A percentile compares a stretch with the other conserved stretches of the same genome.
Evolutionary conservation across 108 stramenopile genomes (phyloP).

Genomic region (Nannochloropsis salina): DNA sequence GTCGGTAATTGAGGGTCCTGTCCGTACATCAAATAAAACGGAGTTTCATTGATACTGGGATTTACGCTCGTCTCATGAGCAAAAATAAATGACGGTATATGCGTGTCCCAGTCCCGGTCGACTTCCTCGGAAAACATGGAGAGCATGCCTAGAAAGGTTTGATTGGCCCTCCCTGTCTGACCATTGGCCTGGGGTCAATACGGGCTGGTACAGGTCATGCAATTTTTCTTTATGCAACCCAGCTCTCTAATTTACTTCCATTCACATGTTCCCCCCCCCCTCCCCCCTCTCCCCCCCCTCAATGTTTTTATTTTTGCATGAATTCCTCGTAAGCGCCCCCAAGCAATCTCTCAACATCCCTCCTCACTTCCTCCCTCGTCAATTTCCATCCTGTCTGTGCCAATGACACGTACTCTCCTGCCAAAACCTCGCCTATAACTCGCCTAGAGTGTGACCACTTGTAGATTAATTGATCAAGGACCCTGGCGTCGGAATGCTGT

Average conservation of each 20-base stretch:
- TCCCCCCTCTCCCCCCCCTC: neutral
- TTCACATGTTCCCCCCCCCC: neutral
- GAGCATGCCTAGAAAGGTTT: neutral
- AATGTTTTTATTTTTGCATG: constrained; percentile 48
- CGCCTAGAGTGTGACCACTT: constrained; percentile 82
- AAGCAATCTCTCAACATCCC: constrained; percentile 64
- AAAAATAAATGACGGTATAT: neutral
- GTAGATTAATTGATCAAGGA: constrained; percentile 81
- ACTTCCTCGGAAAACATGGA: neutral
- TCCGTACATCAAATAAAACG: neutral
- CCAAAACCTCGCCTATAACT: constrained; percentile 65
- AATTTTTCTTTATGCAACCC: neutral
- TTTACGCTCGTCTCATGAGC: neutral
- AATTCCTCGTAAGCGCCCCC: constrained; percentile 80
- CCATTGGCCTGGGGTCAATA: neutral
- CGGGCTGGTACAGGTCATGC: neutral
- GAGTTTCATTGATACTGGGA: neutral
- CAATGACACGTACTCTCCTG: constrained; percentile 61
- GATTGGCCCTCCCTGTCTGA: neutral
- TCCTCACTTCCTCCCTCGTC: constrained; percentile 60
- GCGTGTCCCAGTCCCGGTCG: neutral
- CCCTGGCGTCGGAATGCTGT: constrained; percentile 77
- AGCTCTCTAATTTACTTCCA: neutral
- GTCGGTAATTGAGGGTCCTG: neutral
- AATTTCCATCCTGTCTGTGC: constrained; percentile 56